These are phyloP conservation scores for Lactarius evosmus DNA, from an alignment of 768 basidiomycete species.

Conservation along the genomic window DNA sequence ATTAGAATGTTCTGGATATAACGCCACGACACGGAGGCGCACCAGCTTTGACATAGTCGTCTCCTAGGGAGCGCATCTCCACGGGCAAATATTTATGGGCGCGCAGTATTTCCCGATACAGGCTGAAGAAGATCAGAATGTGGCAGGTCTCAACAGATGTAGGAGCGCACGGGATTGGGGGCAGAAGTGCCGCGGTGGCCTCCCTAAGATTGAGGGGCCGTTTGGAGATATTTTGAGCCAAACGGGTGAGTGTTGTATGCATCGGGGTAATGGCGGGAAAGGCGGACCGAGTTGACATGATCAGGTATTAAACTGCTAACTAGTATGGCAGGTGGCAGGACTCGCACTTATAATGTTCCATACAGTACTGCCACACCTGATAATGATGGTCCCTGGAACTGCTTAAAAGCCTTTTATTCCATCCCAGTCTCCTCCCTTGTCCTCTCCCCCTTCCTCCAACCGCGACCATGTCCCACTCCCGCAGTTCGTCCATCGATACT, in stretches of 20 bases:
- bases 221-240: constrained; percentile 34
- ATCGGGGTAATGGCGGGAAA: constrained; percentile 8
- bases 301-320: too few species aligned
- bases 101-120: constrained; percentile 45
- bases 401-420: too few species aligned
- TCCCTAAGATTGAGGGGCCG: constrained; percentile 34
- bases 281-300: too few species aligned
- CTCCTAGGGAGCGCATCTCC: constrained; percentile 48
- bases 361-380: background rate
- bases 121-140: constrained; percentile 29
- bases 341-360: too few species aligned
- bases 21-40: constrained; percentile 1
- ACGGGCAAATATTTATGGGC: constrained; percentile 41
- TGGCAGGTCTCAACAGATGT: background rate
- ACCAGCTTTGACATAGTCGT: constrained; percentile 46
- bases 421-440: too few species aligned
- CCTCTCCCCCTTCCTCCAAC: background rate
- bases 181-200: constrained; percentile 40
- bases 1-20: background rate
- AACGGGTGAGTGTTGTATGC: constrained; percentile 17
- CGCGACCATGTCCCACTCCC: background rate
- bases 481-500: background rate
- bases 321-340: too few species aligned
- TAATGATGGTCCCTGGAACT: background rate
- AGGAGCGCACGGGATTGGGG: constrained; percentile 39